Percentiles rank a stretch among this genome's conserved stretches.
These are phyloP conservation scores for Phytophthora rubi DNA, from an alignment of 352 stramenopile species.

Conservation along the genomic window DNA sequence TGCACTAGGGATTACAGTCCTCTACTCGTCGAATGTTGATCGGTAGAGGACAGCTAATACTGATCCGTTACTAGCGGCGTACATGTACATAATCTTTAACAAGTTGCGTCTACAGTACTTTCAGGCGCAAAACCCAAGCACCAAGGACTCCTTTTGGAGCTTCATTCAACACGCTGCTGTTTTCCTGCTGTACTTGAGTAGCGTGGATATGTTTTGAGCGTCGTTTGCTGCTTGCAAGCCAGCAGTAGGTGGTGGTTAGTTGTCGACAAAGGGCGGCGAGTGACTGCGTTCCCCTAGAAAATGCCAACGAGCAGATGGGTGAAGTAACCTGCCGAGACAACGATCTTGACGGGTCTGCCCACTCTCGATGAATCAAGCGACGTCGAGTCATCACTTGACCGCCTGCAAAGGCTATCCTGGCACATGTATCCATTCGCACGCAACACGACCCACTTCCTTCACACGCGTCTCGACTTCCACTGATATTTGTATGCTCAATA, in stretches of 20 bases:
- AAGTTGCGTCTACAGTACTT: background rate
- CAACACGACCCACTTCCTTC: background rate
- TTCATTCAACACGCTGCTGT: background rate
- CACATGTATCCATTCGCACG: background rate
- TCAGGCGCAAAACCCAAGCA: background rate
- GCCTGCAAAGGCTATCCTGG: background rate
- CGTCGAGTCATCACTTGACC: background rate
- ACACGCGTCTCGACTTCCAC: too few species aligned
- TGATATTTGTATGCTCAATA: background rate
- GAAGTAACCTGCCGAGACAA: conserved; percentile 3
- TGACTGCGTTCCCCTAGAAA: background rate
- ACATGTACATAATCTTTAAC: conserved; percentile 1
- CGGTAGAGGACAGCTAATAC: background rate
- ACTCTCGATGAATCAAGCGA: conserved; percentile 13
- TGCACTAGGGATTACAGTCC: background rate
- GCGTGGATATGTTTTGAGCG: background rate
- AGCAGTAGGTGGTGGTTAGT: too few species aligned
- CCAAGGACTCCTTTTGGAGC: background rate
- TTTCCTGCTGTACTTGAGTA: background rate
- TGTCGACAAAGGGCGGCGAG: background rate
- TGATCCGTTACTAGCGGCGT: background rate
- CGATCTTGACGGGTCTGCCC: conserved; percentile 8
- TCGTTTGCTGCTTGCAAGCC: background rate
- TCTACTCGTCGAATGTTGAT: background rate
- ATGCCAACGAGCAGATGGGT: conserved; percentile 2